Evolutionary conservation across 495 filamentous ascomycete genomes (phyloP).

Genomic region (Penicillium desertorum): DNA sequence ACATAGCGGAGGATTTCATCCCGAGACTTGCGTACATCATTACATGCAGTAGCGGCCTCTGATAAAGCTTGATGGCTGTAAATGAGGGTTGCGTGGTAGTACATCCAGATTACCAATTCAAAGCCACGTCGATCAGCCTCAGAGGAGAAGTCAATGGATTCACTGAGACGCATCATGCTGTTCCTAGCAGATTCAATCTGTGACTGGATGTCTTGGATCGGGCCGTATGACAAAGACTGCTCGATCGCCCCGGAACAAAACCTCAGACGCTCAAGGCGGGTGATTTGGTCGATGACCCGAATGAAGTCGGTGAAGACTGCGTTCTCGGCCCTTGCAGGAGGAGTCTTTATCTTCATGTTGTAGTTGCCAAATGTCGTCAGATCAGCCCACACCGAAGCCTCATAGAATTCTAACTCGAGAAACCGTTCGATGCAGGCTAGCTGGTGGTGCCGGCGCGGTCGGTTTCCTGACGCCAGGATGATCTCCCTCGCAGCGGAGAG

Average conservation of each 20-base stretch:
- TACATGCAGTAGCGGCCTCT: background rate
- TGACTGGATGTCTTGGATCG: constrained; percentile 13
- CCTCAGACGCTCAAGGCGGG: constrained; percentile 15
- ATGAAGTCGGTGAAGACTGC: constrained; percentile 21
- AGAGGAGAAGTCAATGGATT: constrained; percentile 22
- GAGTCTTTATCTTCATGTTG: constrained; percentile 8
- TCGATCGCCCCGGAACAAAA: background rate
- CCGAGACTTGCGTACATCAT: constrained; percentile 12
- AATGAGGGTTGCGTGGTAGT: constrained; percentile 28
- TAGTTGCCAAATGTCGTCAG: constrained; percentile 15
- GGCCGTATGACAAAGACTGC: background rate
- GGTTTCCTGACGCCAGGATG: constrained; percentile 11
- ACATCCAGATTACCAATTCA: constrained; percentile 25
- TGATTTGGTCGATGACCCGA: constrained; percentile 22
- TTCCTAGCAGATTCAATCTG: constrained; percentile 20
- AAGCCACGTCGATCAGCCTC: constrained; percentile 19
- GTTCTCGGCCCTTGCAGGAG: constrained; percentile 10
- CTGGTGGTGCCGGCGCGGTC: constrained; percentile 6
- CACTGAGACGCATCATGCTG: constrained; percentile 16
- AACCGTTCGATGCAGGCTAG: constrained; percentile 18
- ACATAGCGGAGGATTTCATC: constrained; percentile 24
- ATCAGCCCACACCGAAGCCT: constrained; percentile 18
- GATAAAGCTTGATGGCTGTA: constrained; percentile 29
- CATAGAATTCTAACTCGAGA: constrained; percentile 19
- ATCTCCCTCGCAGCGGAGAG: constrained; percentile 18